Conservation (phyloP, 768 basidiomycete genomes). For the Cytidiella melzeri region DNA sequence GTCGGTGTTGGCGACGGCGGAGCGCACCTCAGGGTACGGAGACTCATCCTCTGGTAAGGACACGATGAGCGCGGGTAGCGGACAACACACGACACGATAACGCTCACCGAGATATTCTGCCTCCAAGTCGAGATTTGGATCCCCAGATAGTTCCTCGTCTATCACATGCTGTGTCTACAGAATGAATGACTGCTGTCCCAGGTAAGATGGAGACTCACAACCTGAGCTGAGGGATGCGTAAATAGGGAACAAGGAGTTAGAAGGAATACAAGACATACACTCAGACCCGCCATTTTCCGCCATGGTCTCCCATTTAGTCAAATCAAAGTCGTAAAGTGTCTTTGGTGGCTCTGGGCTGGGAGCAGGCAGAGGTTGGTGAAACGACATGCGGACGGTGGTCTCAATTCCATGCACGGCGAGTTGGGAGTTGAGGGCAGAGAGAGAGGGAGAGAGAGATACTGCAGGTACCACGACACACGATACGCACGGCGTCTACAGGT, state of each 20-base stretch:
- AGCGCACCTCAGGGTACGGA: slow-evolving; percentile 50
- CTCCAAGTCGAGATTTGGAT: slow-evolving; percentile 14
- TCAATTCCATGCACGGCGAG: neutral
- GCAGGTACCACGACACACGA: neutral
- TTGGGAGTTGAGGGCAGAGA: slow-evolving; percentile 1
- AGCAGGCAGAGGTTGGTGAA: slow-evolving; percentile 3
- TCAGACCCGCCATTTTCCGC: slow-evolving; percentile 7
- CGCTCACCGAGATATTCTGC: slow-evolving; percentile 11
- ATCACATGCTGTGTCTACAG: slow-evolving; percentile 6
- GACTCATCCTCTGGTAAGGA: slow-evolving; percentile 36
- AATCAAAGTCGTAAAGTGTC: slow-evolving; percentile 9
- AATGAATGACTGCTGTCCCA: neutral
- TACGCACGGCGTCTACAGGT: neutral
- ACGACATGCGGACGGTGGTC: slow-evolving; percentile 6
- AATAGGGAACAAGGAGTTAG: neutral
- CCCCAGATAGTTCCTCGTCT: slow-evolving; percentile 8
- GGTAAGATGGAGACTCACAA: slow-evolving; percentile 5
- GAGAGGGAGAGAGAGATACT: neutral
- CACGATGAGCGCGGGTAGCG: neutral
- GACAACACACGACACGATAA: neutral
- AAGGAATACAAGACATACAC: slow-evolving; percentile 6
- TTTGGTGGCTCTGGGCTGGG: slow-evolving; percentile 10
- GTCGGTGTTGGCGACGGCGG: slow-evolving; percentile 43
- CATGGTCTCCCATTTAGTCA: slow-evolving; percentile 8
- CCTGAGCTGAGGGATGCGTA: slow-evolving; percentile 2